Base-by-base conservation (phyloP, 495 filamentous ascomycete species). In the Chaetomidium leptoderma region DNA sequence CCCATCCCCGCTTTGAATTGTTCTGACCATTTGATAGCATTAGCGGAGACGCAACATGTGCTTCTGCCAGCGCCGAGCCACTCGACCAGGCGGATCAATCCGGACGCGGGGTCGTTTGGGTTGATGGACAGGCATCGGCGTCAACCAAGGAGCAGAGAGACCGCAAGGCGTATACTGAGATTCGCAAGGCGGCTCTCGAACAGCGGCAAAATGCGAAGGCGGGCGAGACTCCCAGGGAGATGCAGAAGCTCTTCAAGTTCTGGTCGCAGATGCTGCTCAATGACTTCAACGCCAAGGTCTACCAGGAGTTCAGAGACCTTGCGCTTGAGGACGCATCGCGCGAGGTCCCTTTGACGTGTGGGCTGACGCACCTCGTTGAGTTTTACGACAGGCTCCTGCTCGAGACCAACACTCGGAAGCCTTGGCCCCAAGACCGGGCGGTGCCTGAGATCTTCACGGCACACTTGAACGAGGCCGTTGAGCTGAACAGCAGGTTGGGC, bases 251-350 rank as follows among this genome's bases (percentile, higher is more conserved):
- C 14, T 91, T 90, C 71, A 76, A 85, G 55, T 88, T 87, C 73
- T 92, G 89, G 89, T 84, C 84, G n/a, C 80, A 86, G 65, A 88
- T 88, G 67, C 80, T 93, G 39, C 76, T 84, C 56, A 76, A 81
- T 60, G 85, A 86, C 67, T 93, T 93, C 80, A 87, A 93, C 69
- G 72, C 75, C 53, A 77, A 75, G 58, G 87, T 95, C 81, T 95
- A 95, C 76, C 72, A 81, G 66, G 88, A 95, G 70, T 93, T 95
- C 74, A 78, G 83, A 59, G 72, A 74, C 61, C 76, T 81, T 64
- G 89, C 91, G 55, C 70, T 86, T 59, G 85, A 87, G 63, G 90
- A 96, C 67, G 75, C 72, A 53, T 63, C 64, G 35, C 67, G 72
- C 58, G 37, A 59, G 2, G 40, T 43, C 8, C 59, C 66, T 10